Evolutionary conservation across 371 early-diverging fungal species (phyloP).

Genomic region (Mortierella sp.): DNA sequence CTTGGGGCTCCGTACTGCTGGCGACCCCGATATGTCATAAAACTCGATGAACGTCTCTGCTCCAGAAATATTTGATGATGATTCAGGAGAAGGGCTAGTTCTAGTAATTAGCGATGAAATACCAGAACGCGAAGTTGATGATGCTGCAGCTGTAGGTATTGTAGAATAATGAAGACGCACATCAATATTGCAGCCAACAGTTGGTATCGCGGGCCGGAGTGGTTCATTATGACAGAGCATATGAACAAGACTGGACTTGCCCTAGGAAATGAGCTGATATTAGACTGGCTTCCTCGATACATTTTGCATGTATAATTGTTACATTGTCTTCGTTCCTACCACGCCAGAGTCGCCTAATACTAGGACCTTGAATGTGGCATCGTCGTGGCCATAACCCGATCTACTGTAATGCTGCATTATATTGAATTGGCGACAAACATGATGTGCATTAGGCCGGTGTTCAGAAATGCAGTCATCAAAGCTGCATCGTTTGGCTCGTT

Average conservation of each 20-base stretch:
- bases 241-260: slow-evolving; percentile 63
- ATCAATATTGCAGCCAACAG: slow-evolving; percentile 61
- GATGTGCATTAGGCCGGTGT: background rate
- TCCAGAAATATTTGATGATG: slow-evolving; percentile 10
- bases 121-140: slow-evolving; percentile 5
- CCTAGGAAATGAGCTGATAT: slow-evolving; percentile 30
- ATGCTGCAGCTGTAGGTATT: slow-evolving; percentile 21
- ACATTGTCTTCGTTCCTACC: slow-evolving; percentile 12
- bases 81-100: slow-evolving; percentile 5
- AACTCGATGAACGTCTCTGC: slow-evolving; percentile 61
- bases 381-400: slow-evolving; percentile 7
- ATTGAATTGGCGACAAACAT: background rate
- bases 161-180: slow-evolving; percentile 53
- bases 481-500: background rate
- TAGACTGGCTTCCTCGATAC: background rate
- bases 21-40: slow-evolving; percentile 61
- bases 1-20: slow-evolving; percentile 52
- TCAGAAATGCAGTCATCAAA: slow-evolving; percentile 5
- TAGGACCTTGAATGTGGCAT: slow-evolving; percentile 33
- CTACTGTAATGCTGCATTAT: slow-evolving; percentile 14
- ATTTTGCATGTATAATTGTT: background rate
- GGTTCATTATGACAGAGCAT: slow-evolving; percentile 61
- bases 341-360: slow-evolving; percentile 55
- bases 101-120: slow-evolving; percentile 15
- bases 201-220: slow-evolving; percentile 41